phyloP scores from a whole-genome alignment of 2,329 filamentous ascomycete species.

The Bipolaris cookei region DNA sequence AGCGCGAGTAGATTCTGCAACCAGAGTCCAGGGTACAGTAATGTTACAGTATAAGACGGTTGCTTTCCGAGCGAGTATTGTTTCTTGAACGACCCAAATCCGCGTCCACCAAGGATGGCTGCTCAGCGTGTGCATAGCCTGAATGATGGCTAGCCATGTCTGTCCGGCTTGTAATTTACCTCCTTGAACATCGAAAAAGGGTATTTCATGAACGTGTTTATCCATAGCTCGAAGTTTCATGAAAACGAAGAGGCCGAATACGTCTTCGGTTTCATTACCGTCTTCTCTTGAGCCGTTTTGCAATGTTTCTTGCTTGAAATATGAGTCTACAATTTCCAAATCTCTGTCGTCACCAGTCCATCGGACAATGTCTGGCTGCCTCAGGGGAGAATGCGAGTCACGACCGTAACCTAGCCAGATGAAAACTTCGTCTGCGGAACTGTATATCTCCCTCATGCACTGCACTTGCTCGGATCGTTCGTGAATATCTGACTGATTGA shows the following conservation, averaged over 20 bases:
- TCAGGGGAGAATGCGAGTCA: neutral
- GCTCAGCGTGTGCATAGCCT: neutral
- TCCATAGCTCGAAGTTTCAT: conserved; percentile 1
- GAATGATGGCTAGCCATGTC: neutral
- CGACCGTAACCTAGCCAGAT: conserved; percentile 11
- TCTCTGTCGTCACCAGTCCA: conserved; percentile 1
- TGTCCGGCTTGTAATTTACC: neutral
- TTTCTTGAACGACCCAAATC: conserved; percentile 26
- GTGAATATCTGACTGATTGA: conserved; percentile 19
- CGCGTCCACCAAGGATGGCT: conserved; percentile 14
- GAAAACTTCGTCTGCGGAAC: neutral
- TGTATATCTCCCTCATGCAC: conserved; percentile 20
- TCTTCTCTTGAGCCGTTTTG: neutral
- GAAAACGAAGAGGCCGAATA: conserved; percentile 8
- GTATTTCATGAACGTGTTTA: conserved; percentile 1
- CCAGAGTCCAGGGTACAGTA: conserved; percentile 16
- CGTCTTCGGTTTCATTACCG: neutral
- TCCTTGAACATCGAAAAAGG: conserved; percentile 4
- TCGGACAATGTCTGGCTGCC: neutral
- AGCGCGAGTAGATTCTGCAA: conserved; percentile 5
- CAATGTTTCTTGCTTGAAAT: neutral
- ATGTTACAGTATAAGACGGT: conserved; percentile 15
- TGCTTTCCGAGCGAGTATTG: conserved; percentile 18
- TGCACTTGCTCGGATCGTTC: conserved; percentile 15
- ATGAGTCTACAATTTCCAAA: neutral